A percentile compares a stretch with the other conserved stretches of the same genome.
Conservation (phyloP, 148 eudicot genomes). For the Rhododendron henanense region DNA sequence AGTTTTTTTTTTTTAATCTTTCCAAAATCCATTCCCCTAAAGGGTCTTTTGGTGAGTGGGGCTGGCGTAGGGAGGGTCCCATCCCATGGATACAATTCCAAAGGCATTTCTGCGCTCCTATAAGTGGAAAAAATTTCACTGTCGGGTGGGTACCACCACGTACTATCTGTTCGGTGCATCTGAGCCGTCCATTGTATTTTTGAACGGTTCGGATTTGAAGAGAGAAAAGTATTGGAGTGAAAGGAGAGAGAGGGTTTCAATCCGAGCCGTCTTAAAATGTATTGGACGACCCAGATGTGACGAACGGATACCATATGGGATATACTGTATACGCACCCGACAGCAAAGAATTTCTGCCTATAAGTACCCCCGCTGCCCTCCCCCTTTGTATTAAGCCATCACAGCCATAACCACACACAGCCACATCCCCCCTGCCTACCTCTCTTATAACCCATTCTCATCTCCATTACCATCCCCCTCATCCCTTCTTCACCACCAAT, state of each 20-base stretch:
- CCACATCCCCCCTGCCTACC: not conserved
- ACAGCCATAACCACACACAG: constrained; percentile 15
- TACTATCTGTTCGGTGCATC: fast-evolving
- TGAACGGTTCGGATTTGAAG: no score
- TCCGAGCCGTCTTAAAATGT: no score
- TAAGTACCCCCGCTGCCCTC: constrained; percentile 43
- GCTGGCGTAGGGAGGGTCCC: not conserved
- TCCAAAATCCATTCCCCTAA: not conserved
- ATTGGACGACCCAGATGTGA: fast-evolving
- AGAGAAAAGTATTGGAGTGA: no score
- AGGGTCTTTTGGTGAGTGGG: not conserved
- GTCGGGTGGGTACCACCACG: no score
- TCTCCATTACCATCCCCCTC: not conserved
- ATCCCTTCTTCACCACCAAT: constrained; percentile 1
- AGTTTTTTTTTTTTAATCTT: not conserved
- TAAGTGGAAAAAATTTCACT: not conserved
- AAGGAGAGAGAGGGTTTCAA: no score
- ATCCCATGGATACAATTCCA: not conserved
- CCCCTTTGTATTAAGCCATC: constrained; percentile 19
- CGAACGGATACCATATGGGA: fast-evolving
- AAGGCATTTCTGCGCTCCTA: constrained; percentile 33
- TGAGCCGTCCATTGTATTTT: no score
- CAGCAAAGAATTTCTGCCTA: constrained; percentile 20
- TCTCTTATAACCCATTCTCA: not conserved
- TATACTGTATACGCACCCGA: no score